Percentiles rank a stretch among this genome's conserved stretches.
These are phyloP conservation scores for Trichoderma citrinoviride DNA, from an alignment of 2,329 filamentous ascomycete species.

Conservation along the genomic window DNA sequence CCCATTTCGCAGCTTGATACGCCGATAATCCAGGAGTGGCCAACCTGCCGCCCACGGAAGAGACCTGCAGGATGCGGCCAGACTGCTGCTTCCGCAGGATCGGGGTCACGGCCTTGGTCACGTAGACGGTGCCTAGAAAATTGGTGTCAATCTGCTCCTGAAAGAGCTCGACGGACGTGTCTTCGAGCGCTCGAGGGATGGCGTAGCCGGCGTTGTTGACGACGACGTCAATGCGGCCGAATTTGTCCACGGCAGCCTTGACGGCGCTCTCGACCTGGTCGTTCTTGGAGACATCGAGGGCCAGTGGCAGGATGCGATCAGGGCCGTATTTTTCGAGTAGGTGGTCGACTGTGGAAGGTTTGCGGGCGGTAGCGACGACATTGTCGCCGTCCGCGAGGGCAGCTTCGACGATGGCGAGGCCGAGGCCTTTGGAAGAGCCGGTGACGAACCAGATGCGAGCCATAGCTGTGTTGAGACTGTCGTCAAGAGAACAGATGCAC, in stretches of 20 bases:
- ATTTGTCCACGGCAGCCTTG: conserved; percentile 43
- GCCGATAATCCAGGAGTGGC: conserved; percentile 35
- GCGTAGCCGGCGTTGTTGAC: conserved; percentile 62
- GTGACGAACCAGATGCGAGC: conserved; percentile 45
- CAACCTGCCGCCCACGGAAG: conserved; percentile 38
- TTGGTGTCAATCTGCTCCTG: conserved; percentile 57
- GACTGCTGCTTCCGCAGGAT: conserved; percentile 33
- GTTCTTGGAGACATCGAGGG: conserved; percentile 55
- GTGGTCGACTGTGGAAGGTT: conserved; percentile 35
- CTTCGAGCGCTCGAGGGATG: conserved; percentile 52
- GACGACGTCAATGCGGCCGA: conserved; percentile 56
- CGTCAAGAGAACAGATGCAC: background rate
- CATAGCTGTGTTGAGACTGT: background rate
- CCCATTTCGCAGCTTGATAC: conserved; percentile 43
- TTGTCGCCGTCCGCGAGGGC: conserved; percentile 41
- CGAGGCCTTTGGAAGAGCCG: conserved; percentile 48
- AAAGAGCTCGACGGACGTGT: conserved; percentile 47
- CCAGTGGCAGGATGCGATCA: conserved; percentile 46
- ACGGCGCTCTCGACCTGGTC: conserved; percentile 36
- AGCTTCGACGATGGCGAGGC: conserved; percentile 40
- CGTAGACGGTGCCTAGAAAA: conserved; percentile 55
- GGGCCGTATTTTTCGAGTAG: conserved; percentile 39
- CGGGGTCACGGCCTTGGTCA: conserved; percentile 45
- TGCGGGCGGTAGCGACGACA: conserved; percentile 47
- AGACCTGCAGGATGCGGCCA: conserved; percentile 42